Conservation (phyloP, 2,329 filamentous ascomycete genomes). For the Tolypocladium amazonense region DNA sequence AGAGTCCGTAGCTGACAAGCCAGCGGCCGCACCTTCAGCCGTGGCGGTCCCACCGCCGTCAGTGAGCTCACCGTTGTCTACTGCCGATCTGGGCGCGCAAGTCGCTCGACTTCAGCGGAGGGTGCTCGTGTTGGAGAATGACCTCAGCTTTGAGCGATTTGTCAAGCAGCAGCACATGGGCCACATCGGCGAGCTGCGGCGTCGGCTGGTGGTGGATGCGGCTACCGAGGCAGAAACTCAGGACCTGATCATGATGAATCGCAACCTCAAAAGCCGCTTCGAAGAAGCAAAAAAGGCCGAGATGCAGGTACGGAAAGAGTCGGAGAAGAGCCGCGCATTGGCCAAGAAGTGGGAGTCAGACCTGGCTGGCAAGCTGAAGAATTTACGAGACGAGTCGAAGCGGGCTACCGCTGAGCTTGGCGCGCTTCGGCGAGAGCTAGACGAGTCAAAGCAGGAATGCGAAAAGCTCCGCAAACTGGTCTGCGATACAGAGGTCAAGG, state of each 20-base stretch:
- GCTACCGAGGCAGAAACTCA: conserved; percentile 75
- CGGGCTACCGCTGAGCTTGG: conserved; percentile 49
- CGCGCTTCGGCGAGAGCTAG: conserved; percentile 45
- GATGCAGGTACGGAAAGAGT: conserved; percentile 60
- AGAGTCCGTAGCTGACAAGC: conserved; percentile 32
- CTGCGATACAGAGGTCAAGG: conserved; percentile 57
- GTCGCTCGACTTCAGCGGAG: conserved; percentile 56
- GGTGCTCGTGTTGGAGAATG: conserved; percentile 66
- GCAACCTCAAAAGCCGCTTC: conserved; percentile 60
- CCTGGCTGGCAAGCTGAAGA: conserved; percentile 53
- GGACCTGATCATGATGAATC: conserved; percentile 67
- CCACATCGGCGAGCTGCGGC: conserved; percentile 68
- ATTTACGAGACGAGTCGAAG: conserved; percentile 60
- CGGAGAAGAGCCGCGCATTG: conserved; percentile 59
- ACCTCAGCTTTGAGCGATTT: conserved; percentile 74
- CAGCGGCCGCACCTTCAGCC: conserved; percentile 11
- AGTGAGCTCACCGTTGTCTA: conserved; percentile 16
- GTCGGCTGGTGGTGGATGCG: conserved; percentile 64
- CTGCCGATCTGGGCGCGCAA: conserved; percentile 24
- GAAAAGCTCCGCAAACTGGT: conserved; percentile 56
- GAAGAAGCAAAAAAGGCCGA: conserved; percentile 64
- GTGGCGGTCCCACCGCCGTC: conserved; percentile 14
- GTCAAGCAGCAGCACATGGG: conserved; percentile 75
- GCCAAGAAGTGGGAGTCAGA: conserved; percentile 71
- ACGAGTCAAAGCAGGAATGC: conserved; percentile 46